Conservation (phyloP, 495 filamentous ascomycete genomes). For the Daldinia decipiens region DNA sequence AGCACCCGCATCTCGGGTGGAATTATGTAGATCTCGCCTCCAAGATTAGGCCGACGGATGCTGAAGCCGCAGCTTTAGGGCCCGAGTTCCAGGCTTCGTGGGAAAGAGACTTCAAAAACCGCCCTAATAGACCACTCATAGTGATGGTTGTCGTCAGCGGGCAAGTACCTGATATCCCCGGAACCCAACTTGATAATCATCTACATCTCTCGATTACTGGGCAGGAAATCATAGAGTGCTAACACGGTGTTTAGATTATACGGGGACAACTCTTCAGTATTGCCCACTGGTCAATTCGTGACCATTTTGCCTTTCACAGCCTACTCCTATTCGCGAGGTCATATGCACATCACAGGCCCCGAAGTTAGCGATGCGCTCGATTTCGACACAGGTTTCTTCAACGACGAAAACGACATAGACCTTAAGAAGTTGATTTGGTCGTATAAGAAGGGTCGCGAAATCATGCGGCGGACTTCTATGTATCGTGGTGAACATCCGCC, state of each 20-base stretch:
- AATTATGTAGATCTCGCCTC: slow-evolving; percentile 58
- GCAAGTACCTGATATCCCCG: slow-evolving; percentile 24
- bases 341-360: slow-evolving; percentile 63
- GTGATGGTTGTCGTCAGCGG: slow-evolving; percentile 45
- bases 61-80: slow-evolving; percentile 54
- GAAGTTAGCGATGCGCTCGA: slow-evolving; percentile 47
- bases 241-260: background rate
- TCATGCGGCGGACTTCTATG: slow-evolving; percentile 62
- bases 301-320: slow-evolving; percentile 52
- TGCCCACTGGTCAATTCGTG: slow-evolving; percentile 50
- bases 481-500: slow-evolving; percentile 63
- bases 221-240: slow-evolving; percentile 19
- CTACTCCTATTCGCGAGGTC: slow-evolving; percentile 67
- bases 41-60: slow-evolving; percentile 57
- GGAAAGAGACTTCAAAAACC: slow-evolving; percentile 57
- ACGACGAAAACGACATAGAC: slow-evolving; percentile 54
- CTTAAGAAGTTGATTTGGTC: slow-evolving; percentile 59
- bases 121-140: slow-evolving; percentile 53
- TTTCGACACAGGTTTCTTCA: slow-evolving; percentile 58
- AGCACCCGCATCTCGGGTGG: slow-evolving; percentile 55
- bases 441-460: slow-evolving; percentile 67
- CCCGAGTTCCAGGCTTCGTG: slow-evolving; percentile 54
- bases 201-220: background rate
- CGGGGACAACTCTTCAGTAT: background rate
- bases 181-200: background rate